Evolutionary conservation across 176 grass and related monocot species (phyloP).

Genomic region (Musa troglodytarum): DNA sequence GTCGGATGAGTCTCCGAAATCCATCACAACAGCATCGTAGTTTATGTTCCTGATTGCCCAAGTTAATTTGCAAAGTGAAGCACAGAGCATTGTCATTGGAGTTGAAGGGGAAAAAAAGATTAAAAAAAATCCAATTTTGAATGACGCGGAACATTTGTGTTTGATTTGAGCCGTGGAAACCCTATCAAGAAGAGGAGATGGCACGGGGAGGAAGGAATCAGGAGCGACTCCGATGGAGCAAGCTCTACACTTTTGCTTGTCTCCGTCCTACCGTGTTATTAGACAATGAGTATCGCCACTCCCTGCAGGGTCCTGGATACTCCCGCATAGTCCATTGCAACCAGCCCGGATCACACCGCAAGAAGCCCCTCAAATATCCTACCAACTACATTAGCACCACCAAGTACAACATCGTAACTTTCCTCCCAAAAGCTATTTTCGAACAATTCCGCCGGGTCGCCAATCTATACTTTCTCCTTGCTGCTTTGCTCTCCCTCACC

Average conservation of each 20-base stretch:
- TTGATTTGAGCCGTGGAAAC: constrained; percentile 17
- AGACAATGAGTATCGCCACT: constrained; percentile 8
- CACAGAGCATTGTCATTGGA: not conserved
- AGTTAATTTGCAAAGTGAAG: not conserved
- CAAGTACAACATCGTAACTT: constrained; percentile 94
- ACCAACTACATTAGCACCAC: constrained; percentile 92
- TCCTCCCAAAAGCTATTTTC: constrained; percentile 93
- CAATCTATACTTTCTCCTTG: constrained; percentile 90
- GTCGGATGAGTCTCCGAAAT: not conserved
- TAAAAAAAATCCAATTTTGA: not conserved
- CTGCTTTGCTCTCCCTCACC: constrained; percentile 84
- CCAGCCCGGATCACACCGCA: constrained; percentile 44
- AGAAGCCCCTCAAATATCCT: constrained; percentile 71
- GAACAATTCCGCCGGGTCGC: constrained; percentile 96
- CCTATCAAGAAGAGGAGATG: constrained; percentile 24
- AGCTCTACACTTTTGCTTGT: constrained; percentile 93
- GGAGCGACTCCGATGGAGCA: constrained; percentile 88
- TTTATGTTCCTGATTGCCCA: not conserved
- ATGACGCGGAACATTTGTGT: not conserved
- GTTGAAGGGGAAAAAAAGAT: not conserved
- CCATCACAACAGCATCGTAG: not conserved
- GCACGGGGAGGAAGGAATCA: constrained; percentile 34
- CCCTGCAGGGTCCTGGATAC: constrained; percentile 68
- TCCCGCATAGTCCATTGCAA: constrained; percentile 82
- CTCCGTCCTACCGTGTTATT: constrained; percentile 23